Percentiles rank a stretch among this genome's conserved stretches.
These are phyloP conservation scores for Schizosaccharomyces osmophilus DNA, from an alignment of 805 yeast species.

Conservation along the genomic window DNA sequence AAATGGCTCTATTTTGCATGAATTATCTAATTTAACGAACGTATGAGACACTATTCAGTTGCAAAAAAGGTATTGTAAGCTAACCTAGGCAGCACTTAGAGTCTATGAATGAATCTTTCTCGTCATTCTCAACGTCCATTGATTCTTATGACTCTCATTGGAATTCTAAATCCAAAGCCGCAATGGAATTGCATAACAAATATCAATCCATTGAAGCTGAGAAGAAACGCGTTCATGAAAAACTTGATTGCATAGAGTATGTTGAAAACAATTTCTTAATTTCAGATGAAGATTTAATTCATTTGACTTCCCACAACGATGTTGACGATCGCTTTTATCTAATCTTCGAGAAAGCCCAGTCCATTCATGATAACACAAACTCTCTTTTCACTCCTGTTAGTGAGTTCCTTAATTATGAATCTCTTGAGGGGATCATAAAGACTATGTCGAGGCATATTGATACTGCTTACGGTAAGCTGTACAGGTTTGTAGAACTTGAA, in stretches of 20 bases:
- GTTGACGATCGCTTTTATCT: background rate
- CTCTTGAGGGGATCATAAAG: slow-evolving; percentile 22
- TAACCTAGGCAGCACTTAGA: no score
- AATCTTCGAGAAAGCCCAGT: background rate
- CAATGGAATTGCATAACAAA: background rate
- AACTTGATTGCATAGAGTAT: background rate
- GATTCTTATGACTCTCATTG: background rate
- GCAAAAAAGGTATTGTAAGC: no score
- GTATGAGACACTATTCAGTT: background rate
- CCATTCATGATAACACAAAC: background rate
- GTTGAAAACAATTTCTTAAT: background rate
- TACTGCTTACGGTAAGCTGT: slow-evolving; percentile 29
- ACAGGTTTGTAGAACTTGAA: slow-evolving; percentile 16
- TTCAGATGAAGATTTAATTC: background rate
- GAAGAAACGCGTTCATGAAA: background rate
- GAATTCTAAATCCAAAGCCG: background rate
- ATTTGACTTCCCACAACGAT: background rate
- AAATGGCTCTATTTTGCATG: background rate
- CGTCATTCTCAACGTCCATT: no score
- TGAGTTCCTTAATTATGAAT: background rate
- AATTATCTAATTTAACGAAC: background rate
- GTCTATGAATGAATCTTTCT: no score
- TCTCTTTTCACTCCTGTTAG: background rate
- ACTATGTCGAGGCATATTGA: slow-evolving; percentile 29
- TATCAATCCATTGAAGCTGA: background rate